Evolutionary conservation across 2,329 filamentous ascomycete genomes (phyloP).

Genomic region (Helotiales sp.): DNA sequence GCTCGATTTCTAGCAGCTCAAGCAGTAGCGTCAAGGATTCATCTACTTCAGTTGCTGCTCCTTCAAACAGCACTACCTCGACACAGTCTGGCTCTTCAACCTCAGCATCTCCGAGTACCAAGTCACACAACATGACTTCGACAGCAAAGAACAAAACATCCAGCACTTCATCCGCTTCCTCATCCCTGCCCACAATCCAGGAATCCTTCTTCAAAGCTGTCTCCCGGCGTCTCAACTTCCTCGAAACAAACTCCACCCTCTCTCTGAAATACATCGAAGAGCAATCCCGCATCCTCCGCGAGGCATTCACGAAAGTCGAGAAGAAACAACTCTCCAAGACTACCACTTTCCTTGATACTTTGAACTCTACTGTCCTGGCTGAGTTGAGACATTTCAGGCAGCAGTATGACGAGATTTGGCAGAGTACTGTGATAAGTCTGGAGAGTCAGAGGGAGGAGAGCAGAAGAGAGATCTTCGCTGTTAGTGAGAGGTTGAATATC

Average conservation of each 20-base stretch:
- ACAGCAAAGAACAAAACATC: slow-evolving; percentile 32
- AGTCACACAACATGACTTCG: slow-evolving; percentile 22
- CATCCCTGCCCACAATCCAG: slow-evolving; percentile 79
- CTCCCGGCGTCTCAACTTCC: slow-evolving; percentile 84
- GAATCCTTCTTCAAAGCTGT: slow-evolving; percentile 98
- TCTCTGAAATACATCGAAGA: slow-evolving; percentile 96
- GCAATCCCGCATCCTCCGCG: slow-evolving; percentile 85
- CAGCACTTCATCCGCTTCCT: slow-evolving; percentile 43
- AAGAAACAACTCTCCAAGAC: slow-evolving; percentile 85
- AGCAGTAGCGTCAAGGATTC: slow-evolving; percentile 1
- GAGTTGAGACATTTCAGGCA: slow-evolving; percentile 77
- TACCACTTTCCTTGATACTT: slow-evolving; percentile 72
- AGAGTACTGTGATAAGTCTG: slow-evolving; percentile 88
- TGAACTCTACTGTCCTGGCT: slow-evolving; percentile 84
- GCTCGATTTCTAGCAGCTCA: not conserved
- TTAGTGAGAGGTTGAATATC: slow-evolving; percentile 78
- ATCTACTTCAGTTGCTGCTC: not conserved
- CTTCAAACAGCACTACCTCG: slow-evolving; percentile 11
- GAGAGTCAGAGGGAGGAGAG: slow-evolving; percentile 86
- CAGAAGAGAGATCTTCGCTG: slow-evolving; percentile 77
- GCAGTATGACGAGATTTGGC: slow-evolving; percentile 96
- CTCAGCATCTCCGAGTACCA: slow-evolving; percentile 13
- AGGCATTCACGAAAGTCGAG: slow-evolving; percentile 84
- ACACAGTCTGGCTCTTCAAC: slow-evolving; percentile 13
- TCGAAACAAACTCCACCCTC: slow-evolving; percentile 90